Evolutionary conservation across 164 flowering plant genomes (phyloP).

Genomic region (Annona cherimola): DNA sequence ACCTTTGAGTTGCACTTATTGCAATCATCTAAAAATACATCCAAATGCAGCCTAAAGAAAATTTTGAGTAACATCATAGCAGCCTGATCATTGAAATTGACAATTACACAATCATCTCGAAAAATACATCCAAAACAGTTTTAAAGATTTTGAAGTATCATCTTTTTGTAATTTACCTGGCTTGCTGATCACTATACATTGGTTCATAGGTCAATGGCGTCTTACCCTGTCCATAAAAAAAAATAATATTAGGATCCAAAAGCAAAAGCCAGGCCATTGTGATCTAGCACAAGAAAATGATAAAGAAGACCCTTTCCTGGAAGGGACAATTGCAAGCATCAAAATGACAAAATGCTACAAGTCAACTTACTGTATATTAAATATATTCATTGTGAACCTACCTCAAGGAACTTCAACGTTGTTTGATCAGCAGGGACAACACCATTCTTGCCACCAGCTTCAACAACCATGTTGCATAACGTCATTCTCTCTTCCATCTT

Average conservation of each 20-base stretch:
- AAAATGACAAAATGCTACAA: not conserved
- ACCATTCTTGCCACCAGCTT: slow-evolving; percentile 99
- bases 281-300: not conserved
- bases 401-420: slow-evolving; percentile 86
- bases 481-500: slow-evolving; percentile 99
- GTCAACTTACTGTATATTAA: not conserved
- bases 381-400: slow-evolving; percentile 18
- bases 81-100: no score
- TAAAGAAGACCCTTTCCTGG: not conserved
- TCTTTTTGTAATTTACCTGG: slow-evolving; percentile 46
- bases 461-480: slow-evolving; percentile 99
- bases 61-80: no score
- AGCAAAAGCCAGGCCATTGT: not conserved
- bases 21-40: not conserved
- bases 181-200: slow-evolving; percentile 80
- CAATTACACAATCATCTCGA: not conserved
- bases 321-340: not conserved
- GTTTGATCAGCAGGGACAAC: slow-evolving; percentile 90
- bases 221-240: slow-evolving; percentile 48
- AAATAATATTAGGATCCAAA: not conserved
- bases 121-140: no score
- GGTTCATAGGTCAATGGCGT: slow-evolving; percentile 76
- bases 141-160: no score
- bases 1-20: not conserved
- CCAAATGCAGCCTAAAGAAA: not conserved